A percentile compares a stretch with the other conserved stretches of the same genome.
phyloP scores from a whole-genome alignment of 1,139 yeast genomes.

The Candida sp. region DNA sequence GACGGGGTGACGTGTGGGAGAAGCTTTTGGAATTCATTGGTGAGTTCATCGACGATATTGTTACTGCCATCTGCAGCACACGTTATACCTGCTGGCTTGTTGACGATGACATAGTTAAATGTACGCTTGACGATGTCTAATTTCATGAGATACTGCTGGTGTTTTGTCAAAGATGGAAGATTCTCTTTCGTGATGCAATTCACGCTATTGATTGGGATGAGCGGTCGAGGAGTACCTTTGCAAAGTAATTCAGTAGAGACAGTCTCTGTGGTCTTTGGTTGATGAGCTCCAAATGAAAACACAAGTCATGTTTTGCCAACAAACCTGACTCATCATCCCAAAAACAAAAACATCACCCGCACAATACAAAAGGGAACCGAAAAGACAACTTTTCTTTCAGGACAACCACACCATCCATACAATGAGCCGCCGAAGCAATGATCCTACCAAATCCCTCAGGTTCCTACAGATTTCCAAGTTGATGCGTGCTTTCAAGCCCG shows the following conservation, averaged over 20 bases:
- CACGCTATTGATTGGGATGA: too few relatives aligned
- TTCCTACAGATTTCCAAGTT: constrained; percentile 31
- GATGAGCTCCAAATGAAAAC: too few relatives aligned
- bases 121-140: constrained; percentile 19
- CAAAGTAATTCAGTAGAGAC: too few relatives aligned
- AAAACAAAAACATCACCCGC: too few relatives aligned
- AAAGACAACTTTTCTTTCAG: too few relatives aligned
- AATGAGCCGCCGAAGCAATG: constrained; percentile 9
- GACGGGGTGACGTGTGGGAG: constrained; percentile 14
- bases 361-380: too few relatives aligned
- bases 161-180: too few relatives aligned
- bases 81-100: constrained; percentile 26
- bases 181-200: too few relatives aligned
- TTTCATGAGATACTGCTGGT: not conserved
- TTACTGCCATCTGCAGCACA: constrained; percentile 17
- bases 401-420: not conserved
- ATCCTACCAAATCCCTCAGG: constrained; percentile 20
- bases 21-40: constrained; percentile 3
- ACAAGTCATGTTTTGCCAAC: too few relatives aligned
- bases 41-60: constrained; percentile 6
- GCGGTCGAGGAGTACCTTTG: too few relatives aligned
- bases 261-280: too few relatives aligned
- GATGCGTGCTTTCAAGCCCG: constrained; percentile 28
- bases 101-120: constrained; percentile 22
- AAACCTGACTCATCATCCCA: too few relatives aligned